Evolutionary conservation across 805 yeast genomes (phyloP), one percentile per base, ranked within the genome.

Genomic region (Nakazawaea molendinolei): DNA sequence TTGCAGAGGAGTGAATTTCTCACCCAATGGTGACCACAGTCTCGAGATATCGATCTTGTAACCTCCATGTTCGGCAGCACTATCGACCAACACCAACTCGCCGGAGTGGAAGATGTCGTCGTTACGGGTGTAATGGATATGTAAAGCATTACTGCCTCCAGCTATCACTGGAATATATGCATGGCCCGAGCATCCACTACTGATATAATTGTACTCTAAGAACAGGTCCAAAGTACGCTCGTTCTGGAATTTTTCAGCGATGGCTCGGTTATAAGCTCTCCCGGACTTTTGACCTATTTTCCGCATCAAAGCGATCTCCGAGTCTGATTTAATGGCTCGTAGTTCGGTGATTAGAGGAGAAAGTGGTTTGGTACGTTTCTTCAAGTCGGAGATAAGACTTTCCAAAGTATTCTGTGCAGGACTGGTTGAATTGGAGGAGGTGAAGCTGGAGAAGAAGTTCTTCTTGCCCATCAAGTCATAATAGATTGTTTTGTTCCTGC

Each of bases 91-190:
- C 6, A 87, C 95, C 67, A 85, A 61, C 44, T 90, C 97, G 44
- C 79, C 86, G 28, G 73, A 70, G 39, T 72, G 71, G 43, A 92
- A 67, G 9, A 82, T 58, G 51, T 86, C 95, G 56, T 92, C 95
- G 51, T 92, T 92, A 41, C 95, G 67, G 0, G 95, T 89, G 56
- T 92, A 92, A 58, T 92, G 99, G 41, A 92, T 90, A 26, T 90
- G 84, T 26, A 92, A 61, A 0, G 97, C 86, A 55, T 92, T 89
- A 20, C 72, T 61, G 1, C 98, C 98, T 23, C 95, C 81, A 5
- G 97, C 99, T 3, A 92, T 95, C 8, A 92, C 99, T 0, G 99
- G 97, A 15, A 89, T 74, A 53, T 92, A 92, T 0, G 97, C 97
- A 26, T 82, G 74, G 43, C 74, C 74, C 45, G 86, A 95, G 57